Evolutionary conservation across 495 filamentous ascomycete genomes (phyloP).

Genomic region (Parathielavia appendiculata): DNA sequence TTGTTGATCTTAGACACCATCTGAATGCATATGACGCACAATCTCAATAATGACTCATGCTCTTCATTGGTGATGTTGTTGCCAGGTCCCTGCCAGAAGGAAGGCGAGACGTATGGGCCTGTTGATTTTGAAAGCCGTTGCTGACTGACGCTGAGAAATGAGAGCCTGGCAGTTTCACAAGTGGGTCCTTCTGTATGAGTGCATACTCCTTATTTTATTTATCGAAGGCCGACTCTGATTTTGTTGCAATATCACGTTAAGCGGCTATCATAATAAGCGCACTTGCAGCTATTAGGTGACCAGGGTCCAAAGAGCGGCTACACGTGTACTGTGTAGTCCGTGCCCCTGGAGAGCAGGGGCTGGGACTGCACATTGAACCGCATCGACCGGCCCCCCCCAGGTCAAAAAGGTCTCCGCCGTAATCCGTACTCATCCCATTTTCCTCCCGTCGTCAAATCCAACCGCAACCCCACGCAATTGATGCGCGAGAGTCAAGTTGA

Average conservation of each 20-base stretch:
- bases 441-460: constrained; percentile 20
- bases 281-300: not conserved
- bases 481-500: constrained; percentile 25
- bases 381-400: constrained; percentile 12
- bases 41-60: constrained; percentile 19
- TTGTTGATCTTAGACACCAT: not conserved
- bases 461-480: constrained; percentile 33
- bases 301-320: not conserved
- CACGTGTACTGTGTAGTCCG: no score
- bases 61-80: constrained; percentile 15
- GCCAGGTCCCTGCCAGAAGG: constrained; percentile 9
- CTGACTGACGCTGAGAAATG: not conserved
- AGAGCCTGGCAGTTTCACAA: not conserved
- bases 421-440: constrained; percentile 23
- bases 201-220: no score
- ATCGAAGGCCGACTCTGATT: not conserved
- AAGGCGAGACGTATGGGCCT: constrained; percentile 3
- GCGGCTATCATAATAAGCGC: not conserved
- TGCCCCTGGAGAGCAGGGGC: not conserved
- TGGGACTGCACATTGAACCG: not conserved
- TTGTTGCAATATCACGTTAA: not conserved
- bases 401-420: constrained; percentile 28
- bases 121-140: constrained; percentile 4
- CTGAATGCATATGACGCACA: not conserved
- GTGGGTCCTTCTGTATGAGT: not conserved